Conservation (phyloP, 192 early-diverging fungal genomes). For the Backusella macrospora region DNA sequence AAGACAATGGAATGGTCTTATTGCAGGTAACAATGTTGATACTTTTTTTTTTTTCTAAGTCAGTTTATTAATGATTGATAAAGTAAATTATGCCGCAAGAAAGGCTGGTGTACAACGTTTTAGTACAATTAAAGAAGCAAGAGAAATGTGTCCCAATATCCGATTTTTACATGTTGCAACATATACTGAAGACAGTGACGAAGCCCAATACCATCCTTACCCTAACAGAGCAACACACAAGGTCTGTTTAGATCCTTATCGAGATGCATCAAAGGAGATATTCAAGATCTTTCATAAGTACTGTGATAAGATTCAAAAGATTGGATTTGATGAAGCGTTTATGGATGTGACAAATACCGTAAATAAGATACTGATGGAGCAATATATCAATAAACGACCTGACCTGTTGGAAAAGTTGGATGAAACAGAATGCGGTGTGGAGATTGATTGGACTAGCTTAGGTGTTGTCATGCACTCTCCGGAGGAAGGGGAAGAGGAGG, state of each 20-base stretch:
- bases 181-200: slow-evolving; percentile 64
- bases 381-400: slow-evolving; percentile 40
- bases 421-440: slow-evolving; percentile 28
- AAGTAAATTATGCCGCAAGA: slow-evolving; percentile 86
- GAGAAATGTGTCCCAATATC: slow-evolving; percentile 59
- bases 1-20: slow-evolving; percentile 89
- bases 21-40: slow-evolving; percentile 54
- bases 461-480: slow-evolving; percentile 53
- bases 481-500: slow-evolving; percentile 19
- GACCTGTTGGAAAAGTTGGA: slow-evolving; percentile 36
- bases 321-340: slow-evolving; percentile 87
- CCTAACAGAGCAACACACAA: slow-evolving; percentile 82
- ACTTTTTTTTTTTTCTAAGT: neutral
- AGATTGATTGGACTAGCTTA: slow-evolving; percentile 42
- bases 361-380: slow-evolving; percentile 53
- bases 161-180: slow-evolving; percentile 84
- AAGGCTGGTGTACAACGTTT: slow-evolving; percentile 76
- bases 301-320: slow-evolving; percentile 65
- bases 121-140: slow-evolving; percentile 53
- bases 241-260: slow-evolving; percentile 83
- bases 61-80: neutral
- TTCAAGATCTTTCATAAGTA: slow-evolving; percentile 68
- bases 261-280: slow-evolving; percentile 70
- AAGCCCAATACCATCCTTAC: slow-evolving; percentile 68
- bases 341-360: slow-evolving; percentile 81